These are phyloP conservation scores for Ophiorrhiza pumila DNA, from an alignment of 257 asterid species.

Conservation along the genomic window DNA sequence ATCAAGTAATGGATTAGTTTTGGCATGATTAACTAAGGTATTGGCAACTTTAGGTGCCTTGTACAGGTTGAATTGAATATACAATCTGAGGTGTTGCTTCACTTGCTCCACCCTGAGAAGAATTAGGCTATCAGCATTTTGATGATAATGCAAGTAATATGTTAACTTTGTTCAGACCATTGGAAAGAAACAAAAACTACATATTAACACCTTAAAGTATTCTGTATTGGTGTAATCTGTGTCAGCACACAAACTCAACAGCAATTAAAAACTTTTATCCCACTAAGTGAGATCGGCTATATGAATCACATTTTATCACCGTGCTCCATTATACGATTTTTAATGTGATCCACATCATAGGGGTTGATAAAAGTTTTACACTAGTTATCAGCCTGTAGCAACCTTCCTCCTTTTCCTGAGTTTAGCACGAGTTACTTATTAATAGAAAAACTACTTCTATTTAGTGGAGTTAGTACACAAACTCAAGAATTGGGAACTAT, in stretches of 20 bases:
- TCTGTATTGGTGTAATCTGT: no score
- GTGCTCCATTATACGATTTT: no score
- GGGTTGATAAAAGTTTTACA: no score
- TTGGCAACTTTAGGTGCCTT: background rate
- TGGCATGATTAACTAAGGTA: background rate
- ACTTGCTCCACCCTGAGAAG: slow-evolving; percentile 38
- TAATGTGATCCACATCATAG: no score
- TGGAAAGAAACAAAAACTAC: background rate
- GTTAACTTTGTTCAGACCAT: background rate
- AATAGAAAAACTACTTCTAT: no score
- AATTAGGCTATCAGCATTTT: background rate
- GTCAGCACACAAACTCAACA: background rate
- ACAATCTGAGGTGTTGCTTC: slow-evolving; percentile 26
- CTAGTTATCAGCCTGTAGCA: no score
- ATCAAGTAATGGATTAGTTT: slow-evolving; percentile 32
- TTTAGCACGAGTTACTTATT: no score
- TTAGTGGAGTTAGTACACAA: background rate
- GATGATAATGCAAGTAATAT: background rate
- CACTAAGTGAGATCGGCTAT: no score
- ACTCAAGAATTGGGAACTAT: background rate
- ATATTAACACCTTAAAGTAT: background rate
- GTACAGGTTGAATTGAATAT: slow-evolving; percentile 4
- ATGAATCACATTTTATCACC: no score
- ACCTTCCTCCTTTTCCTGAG: no score
- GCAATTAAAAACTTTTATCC: no score